Base-by-base conservation (phyloP, 352 stramenopile genomes). In the Phytophthora fragariaefolia region DNA sequence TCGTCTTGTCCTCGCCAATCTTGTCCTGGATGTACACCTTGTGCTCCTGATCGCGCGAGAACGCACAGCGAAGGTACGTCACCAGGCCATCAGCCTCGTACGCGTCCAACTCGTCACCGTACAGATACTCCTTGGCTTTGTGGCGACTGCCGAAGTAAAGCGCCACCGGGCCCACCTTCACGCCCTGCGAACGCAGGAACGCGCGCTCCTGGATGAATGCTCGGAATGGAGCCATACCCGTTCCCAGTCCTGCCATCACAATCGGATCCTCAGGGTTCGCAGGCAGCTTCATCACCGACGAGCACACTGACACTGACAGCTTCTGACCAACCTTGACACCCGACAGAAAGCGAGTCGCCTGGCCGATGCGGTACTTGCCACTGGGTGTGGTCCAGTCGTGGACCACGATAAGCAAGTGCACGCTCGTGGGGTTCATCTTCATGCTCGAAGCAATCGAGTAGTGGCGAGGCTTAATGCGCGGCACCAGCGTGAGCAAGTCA, bases 141-240 rank as follows among this genome's bases (percentile, higher is more conserved):
- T 91, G 87, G 48, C 97, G 96, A 75, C 93, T 98, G 57, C 97
- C 97, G 86, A 99, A 99, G 84, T 99, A 97, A 17, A 97, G 72
- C 30, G 83, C 85, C 18, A 96, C 80, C 0, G 88, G 85, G 15
- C 87, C 90, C 9, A 97, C 83, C 58, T 79, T 72, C 18, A 90
- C 68, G 42, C 84, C 81, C 47, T 85, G 65, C 8, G 80, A 69
- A 58, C 86, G 84, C 60, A 93, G 71, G 66, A 84, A 91, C 26
- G 88, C 87, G 20, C 91, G 87, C 71, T 97, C 82, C 55, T 97
- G 86, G 58, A 96, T 91, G 63, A 97, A 95, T n/a, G 89, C 88
- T 24, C 90, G 88, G 86, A 97, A 97, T 47, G 90, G 90, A 28
- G 90, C 90, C 77, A 97, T 95, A 58, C 90, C 90, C 8, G 90